Conservation (phyloP, 352 stramenopile species). For the Peronospora belbahrii region DNA sequence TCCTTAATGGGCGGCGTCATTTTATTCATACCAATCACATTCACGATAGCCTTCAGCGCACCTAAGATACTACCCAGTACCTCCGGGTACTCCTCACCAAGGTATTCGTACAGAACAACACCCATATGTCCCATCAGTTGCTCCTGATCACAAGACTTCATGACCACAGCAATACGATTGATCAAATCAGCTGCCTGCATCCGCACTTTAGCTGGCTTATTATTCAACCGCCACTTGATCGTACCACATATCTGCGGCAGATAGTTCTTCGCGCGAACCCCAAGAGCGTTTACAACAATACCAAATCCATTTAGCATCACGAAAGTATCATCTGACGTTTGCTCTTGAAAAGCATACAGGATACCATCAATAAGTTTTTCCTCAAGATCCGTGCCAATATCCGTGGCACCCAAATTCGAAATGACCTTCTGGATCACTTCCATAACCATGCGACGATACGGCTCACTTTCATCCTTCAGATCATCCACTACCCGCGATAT, state of each 20-base stretch:
- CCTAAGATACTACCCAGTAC: slow-evolving; percentile 97
- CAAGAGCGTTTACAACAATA: slow-evolving; percentile 96
- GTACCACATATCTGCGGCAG: slow-evolving; percentile 97
- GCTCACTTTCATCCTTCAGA: slow-evolving; percentile 99
- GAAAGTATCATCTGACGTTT: slow-evolving; percentile 89
- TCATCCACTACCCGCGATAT: slow-evolving; percentile 96
- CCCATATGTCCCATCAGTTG: slow-evolving; percentile 98
- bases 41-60: slow-evolving; percentile 97
- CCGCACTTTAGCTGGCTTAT: slow-evolving; percentile 96
- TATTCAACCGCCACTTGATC: slow-evolving; percentile 99
- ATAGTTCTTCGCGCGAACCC: slow-evolving; percentile 96
- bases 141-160: slow-evolving; percentile 98
- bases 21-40: slow-evolving; percentile 99
- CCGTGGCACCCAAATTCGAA: slow-evolving; percentile 92
- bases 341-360: slow-evolving; percentile 98
- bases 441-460: slow-evolving; percentile 99
- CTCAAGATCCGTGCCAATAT: slow-evolving; percentile 96
- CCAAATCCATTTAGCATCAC: slow-evolving; percentile 98
- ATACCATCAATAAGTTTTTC: slow-evolving; percentile 99
- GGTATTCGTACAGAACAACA: slow-evolving; percentile 98
- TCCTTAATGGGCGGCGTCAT: slow-evolving; percentile 99
- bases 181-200: slow-evolving; percentile 99
- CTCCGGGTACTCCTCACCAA: slow-evolving; percentile 99
- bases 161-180: slow-evolving; percentile 95
- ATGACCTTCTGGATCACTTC: slow-evolving; percentile 98